Evolutionary conservation across 805 yeast genomes (phyloP), one percentile per base, ranked within the genome.

Genomic region (Brettanomyces custersianus): DNA sequence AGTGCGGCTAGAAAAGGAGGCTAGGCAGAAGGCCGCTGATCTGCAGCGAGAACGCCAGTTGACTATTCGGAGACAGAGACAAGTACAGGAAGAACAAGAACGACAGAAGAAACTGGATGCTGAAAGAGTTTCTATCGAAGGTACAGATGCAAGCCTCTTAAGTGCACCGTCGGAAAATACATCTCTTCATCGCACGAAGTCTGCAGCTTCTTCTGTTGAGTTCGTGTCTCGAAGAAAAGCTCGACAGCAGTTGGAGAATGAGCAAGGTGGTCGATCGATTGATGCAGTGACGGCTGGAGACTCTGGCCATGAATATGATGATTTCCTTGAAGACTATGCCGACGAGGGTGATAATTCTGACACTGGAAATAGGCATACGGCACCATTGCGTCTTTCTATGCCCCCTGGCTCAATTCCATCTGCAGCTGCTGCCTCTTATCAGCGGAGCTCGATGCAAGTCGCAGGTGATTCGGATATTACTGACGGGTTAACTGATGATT

Each of bases 161-260:
- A n/a, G 29, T 7, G 9, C n/a, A 18, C 20, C 13, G 17, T 15
- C 10, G 8, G 18, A 29, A 29, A n/a, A n/a, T n/a, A 22, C 25
- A 8, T 7, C 8, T 10, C n/a, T 31, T 13, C 26, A 31, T 6
- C 24, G 34, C 8, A 8, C 18, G 26, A 31, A 31, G 26, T 17
- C 35, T 10, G 17, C 19, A 11, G 40, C 36, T 11, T 40, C 38
- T 8, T 49, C 57, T 11, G 52, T 62, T 25, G 55, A 58, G 23
- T 55, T 60, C 27, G 49, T 54, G 15, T 52, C 57, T 0, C 65
- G 59, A 35, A 47, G 50, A 39, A 54, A 45, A 27, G 53, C 58
- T 11, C 24, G 42, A 11, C 17, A 29, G 9, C 59, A 57, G 20
- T 48, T 46, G 20, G 57, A 47, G 26, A n/a, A n/a, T n/a, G n/a